phyloP scores from a whole-genome alignment of 1,284 basidiomycete genomes.

The Nidula niveotomentosa region DNA sequence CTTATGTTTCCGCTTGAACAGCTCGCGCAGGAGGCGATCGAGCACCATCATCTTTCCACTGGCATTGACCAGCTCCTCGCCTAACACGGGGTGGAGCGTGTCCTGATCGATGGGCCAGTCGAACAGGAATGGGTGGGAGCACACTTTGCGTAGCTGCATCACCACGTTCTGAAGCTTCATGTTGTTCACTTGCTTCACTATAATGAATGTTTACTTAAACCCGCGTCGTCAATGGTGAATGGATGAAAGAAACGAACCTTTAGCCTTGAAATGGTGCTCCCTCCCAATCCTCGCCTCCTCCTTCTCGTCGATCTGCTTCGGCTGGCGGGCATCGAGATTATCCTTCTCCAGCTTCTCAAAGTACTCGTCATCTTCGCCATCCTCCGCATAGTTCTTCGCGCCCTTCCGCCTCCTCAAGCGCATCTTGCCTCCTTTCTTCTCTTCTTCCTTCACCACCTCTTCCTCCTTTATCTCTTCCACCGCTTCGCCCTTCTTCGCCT shows the following conservation, averaged over 20 bases:
- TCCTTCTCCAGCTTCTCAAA: slow-evolving; percentile 62
- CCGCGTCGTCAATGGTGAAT: neutral
- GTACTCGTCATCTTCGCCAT: slow-evolving; percentile 70
- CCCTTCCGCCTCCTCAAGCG: slow-evolving; percentile 9
- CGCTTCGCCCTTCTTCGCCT: slow-evolving; percentile 21
- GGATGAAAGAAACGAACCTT: slow-evolving; percentile 44
- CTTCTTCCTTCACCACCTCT: slow-evolving; percentile 18
- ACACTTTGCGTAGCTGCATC: slow-evolving; percentile 1
- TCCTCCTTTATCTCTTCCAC: slow-evolving; percentile 26
- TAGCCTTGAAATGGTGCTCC: slow-evolving; percentile 59
- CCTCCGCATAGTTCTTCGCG: slow-evolving; percentile 46
- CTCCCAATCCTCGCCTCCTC: slow-evolving; percentile 39
- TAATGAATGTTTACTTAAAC: slow-evolving; percentile 1
- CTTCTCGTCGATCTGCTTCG: slow-evolving; percentile 31
- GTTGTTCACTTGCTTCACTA: slow-evolving; percentile 85
- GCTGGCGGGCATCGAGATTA: slow-evolving; percentile 32
- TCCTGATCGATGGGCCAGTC: neutral
- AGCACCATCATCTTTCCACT: slow-evolving; percentile 98
- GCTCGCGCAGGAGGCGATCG: slow-evolving; percentile 81
- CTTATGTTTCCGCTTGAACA: slow-evolving; percentile 86
- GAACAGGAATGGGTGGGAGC: neutral
- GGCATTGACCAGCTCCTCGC: slow-evolving; percentile 59
- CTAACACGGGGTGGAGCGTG: neutral
- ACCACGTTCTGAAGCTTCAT: slow-evolving; percentile 88
- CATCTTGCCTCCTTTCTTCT: slow-evolving; percentile 25